Percentiles rank a stretch among this genome's conserved stretches.
These are phyloP conservation scores for Arctostaphylos glauca DNA, from an alignment of 148 eudicot genomes.

Conservation along the genomic window DNA sequence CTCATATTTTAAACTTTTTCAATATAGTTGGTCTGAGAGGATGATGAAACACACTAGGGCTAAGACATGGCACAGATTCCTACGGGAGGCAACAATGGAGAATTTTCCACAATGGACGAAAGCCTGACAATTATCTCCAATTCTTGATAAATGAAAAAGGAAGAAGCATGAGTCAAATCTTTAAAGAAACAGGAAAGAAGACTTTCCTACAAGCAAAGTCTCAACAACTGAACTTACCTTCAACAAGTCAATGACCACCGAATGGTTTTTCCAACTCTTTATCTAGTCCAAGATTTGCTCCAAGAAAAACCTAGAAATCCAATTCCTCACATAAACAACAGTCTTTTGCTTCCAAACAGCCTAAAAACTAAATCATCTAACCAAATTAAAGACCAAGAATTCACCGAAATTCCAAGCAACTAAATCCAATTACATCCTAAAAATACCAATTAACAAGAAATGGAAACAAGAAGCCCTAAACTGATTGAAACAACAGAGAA, in stretches of 20 bases:
- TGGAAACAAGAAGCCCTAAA: neutral
- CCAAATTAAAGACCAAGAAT: neutral
- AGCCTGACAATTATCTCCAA: too few species aligned
- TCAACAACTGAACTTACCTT: conserved; percentile 11
- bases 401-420: neutral
- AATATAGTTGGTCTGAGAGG: too few species aligned
- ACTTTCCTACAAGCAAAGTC: conserved; percentile 7
- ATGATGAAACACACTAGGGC: too few species aligned
- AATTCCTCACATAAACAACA: conserved; percentile 16
- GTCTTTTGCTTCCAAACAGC: conserved; percentile 7
- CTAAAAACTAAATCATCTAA: neutral
- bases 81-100: too few species aligned
- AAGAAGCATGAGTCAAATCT: neutral
- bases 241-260: neutral
- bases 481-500: neutral
- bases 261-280: conserved; percentile 12
- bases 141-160: neutral
- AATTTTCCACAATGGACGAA: too few species aligned
- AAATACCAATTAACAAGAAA: conserved; percentile 1
- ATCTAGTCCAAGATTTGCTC: conserved; percentile 15
- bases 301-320: conserved; percentile 14
- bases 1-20: too few species aligned
- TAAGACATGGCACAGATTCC: too few species aligned
- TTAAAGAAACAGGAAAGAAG: neutral
- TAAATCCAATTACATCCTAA: neutral